Evolutionary conservation across 257 asterid genomes (phyloP).

Genomic region (Nicotiana tabacum): DNA sequence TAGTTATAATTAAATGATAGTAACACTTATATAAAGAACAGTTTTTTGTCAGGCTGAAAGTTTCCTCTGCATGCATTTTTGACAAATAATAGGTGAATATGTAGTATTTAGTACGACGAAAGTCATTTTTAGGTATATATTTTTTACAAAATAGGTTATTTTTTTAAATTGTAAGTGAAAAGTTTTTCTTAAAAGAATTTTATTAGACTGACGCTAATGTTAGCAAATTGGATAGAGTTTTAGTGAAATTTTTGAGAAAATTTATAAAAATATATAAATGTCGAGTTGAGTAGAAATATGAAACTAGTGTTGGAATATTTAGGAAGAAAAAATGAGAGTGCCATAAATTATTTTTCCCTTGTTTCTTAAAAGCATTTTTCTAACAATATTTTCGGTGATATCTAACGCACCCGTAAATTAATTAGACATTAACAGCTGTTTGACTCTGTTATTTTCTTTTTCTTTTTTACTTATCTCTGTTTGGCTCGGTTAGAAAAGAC

Average conservation of each 20-base stretch:
- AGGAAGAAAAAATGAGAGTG: no score
- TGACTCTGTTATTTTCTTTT: not conserved
- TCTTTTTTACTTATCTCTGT: constrained; percentile 17
- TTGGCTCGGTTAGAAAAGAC: constrained; percentile 23
- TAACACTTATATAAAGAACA: not conserved
- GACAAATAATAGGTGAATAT: not conserved
- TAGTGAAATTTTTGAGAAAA: no score
- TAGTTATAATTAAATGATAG: not conserved
- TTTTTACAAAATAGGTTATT: not conserved
- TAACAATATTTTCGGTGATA: not conserved
- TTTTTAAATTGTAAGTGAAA: not conserved
- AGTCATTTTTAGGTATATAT: not conserved
- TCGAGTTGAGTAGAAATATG: no score
- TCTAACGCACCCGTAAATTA: not conserved
- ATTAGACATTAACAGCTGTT: not conserved
- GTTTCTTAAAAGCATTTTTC: not conserved
- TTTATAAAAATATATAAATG: no score
- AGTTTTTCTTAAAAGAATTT: not conserved
- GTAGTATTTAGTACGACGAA: no score
- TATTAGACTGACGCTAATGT: no score
- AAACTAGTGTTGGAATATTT: no score
- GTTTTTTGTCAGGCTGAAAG: not conserved
- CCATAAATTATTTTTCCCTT: not conserved
- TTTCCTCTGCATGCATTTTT: not conserved
- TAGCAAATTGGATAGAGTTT: not conserved